Conservation (phyloP, 768 basidiomycete species). For the Podaxis sp. region DNA sequence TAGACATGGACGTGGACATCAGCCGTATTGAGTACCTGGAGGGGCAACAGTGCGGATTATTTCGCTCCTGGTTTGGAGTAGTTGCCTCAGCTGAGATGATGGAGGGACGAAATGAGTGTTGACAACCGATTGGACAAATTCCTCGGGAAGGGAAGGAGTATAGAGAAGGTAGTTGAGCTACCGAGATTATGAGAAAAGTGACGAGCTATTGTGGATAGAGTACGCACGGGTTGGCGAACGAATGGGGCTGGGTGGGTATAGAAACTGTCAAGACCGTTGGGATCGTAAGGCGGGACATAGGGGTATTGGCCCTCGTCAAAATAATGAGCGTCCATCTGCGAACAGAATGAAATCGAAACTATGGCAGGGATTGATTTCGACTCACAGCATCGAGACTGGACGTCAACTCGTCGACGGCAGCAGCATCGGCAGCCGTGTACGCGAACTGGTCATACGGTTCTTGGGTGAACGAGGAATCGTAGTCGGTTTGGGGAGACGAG, state of each 20-base stretch:
- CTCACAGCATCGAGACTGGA: background rate
- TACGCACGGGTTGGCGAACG: conserved; percentile 66
- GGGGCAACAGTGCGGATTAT: conserved; percentile 52
- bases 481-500: conserved; percentile 13
- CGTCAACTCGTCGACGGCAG: conserved; percentile 9
- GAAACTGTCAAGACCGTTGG: conserved; percentile 23
- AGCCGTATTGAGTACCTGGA: conserved; percentile 25
- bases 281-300: conserved; percentile 22
- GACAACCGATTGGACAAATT: conserved; percentile 44
- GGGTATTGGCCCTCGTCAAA: conserved; percentile 31
- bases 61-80: conserved; percentile 61
- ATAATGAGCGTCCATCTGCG: conserved; percentile 30
- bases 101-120: conserved; percentile 70
- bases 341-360: background rate
- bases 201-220: background rate
- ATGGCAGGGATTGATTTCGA: background rate
- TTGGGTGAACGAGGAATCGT: conserved; percentile 10
- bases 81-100: conserved; percentile 42
- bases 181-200: background rate
- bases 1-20: conserved; percentile 11
- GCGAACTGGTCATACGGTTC: conserved; percentile 21
- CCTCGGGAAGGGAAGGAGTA: conserved; percentile 62
- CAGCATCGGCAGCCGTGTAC: conserved; percentile 2
- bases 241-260: conserved; percentile 47
- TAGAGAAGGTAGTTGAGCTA: conserved; percentile 95